These are phyloP conservation scores for Trichoderma harzianum DNA, from an alignment of 2,329 filamentous ascomycete genomes.

Conservation along the genomic window DNA sequence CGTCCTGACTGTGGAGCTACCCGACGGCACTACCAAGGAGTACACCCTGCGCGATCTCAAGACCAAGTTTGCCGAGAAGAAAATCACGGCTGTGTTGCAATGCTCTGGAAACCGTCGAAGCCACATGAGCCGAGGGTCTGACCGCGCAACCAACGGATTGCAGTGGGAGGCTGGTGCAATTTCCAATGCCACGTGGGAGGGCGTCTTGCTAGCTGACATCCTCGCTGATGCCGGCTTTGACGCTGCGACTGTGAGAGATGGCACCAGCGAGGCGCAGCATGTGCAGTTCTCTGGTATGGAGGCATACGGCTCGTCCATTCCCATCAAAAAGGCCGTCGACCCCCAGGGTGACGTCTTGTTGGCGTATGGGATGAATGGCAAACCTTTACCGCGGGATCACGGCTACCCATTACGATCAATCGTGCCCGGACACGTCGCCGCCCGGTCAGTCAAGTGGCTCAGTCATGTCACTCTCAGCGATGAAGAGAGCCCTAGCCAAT, in stretches of 20 bases:
- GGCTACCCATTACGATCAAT: conserved; percentile 62
- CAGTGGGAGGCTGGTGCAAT: conserved; percentile 60
- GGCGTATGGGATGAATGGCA: conserved; percentile 65
- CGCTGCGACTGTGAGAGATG: conserved; percentile 34
- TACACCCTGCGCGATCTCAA: conserved; percentile 56
- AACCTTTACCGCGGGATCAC: conserved; percentile 60
- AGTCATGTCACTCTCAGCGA: conserved; percentile 60
- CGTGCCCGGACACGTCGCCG: conserved; percentile 64
- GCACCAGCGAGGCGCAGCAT: conserved; percentile 43
- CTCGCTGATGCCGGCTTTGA: conserved; percentile 54
- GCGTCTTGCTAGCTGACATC: conserved; percentile 53
- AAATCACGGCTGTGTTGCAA: conserved; percentile 54
- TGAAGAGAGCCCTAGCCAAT: conserved; percentile 63
- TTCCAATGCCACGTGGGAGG: conserved; percentile 58
- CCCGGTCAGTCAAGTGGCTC: conserved; percentile 67
- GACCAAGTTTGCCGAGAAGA: conserved; percentile 46
- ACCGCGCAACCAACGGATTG: conserved; percentile 51
- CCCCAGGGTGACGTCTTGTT: conserved; percentile 62
- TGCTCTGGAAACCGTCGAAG: conserved; percentile 59
- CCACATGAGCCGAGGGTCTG: conserved; percentile 52
- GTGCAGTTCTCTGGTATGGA: conserved; percentile 58
- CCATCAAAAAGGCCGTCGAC: conserved; percentile 56
- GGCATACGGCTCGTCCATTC: conserved; percentile 60
- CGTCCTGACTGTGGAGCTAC: conserved; percentile 52
- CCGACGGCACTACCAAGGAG: conserved; percentile 49